Conservation (phyloP, 2,329 filamentous ascomycete species). For the Diaporthe sp. region DNA sequence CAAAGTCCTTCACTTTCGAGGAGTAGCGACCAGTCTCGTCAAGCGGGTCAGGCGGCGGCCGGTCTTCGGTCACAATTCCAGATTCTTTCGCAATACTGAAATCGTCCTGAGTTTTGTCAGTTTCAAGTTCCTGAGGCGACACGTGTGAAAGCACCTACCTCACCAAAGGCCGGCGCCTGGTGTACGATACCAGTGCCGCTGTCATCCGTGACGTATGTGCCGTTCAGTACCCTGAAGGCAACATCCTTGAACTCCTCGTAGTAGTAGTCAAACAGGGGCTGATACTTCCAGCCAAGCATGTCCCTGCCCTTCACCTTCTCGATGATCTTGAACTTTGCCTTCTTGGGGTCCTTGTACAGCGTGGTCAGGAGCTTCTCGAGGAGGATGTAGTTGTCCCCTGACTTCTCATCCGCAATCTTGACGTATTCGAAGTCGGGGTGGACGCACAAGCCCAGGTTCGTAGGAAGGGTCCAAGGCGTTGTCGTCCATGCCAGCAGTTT, state of each 20-base stretch:
- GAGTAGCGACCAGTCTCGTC: conserved; percentile 86
- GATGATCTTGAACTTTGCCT: conserved; percentile 89
- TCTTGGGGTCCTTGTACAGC: conserved; percentile 94
- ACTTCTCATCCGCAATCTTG: conserved; percentile 85
- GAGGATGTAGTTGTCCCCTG: conserved; percentile 85
- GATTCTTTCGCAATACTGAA: conserved; percentile 83
- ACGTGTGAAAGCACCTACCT: conserved; percentile 63
- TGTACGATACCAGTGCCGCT: conserved; percentile 96
- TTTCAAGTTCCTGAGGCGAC: not conserved
- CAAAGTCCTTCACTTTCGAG: conserved; percentile 80
- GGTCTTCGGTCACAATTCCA: conserved; percentile 81
- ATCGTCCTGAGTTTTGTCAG: conserved; percentile 69
- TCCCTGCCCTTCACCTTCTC: conserved; percentile 84
- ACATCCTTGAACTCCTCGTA: conserved; percentile 87
- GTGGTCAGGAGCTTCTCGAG: conserved; percentile 84
- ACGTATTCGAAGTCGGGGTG: conserved; percentile 84
- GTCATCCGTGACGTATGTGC: conserved; percentile 86
- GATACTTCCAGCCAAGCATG: conserved; percentile 89
- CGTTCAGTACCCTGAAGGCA: conserved; percentile 85
- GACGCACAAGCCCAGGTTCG: conserved; percentile 77
- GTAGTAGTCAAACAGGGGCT: conserved; percentile 91
- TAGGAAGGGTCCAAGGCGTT: conserved; percentile 83
- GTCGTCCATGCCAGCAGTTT: conserved; percentile 88
- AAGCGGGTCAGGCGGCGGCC: conserved; percentile 90
- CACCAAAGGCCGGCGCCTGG: conserved; percentile 92